Base-by-base conservation (phyloP, 2,329 filamentous ascomycete species). In the Triangularia setosa region DNA sequence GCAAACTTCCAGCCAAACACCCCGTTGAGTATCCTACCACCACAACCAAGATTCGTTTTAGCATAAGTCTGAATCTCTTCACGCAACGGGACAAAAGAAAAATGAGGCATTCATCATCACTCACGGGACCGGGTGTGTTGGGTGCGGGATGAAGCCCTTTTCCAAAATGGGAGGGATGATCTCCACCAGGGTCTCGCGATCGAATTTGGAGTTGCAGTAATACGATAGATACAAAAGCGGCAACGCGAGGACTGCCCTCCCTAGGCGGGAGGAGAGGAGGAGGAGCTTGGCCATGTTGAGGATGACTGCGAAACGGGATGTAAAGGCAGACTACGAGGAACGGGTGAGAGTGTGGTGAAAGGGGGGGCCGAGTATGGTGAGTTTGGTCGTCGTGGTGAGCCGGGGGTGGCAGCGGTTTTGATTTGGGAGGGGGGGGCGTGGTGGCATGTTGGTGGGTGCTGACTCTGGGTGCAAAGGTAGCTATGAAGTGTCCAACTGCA, bases 1-100 rank as follows among this genome's bases (percentile, higher is more conserved):
- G 71, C 48, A 27, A 62, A 54, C 1, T 62, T 44, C 11, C 70
- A 40, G 1, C 48, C 14, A 44, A 71, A 65, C 24, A 72, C 71
- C 24, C 40, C 18, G 5, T 27, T 16, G 8, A 52, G 44, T 9
- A 52, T n/a, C n/a, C n/a, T 24, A 48, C 40, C 14, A 21, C 4
- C 5, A 48, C 14, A 48, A 28, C 9, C 4, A 4, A 28, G 5
- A 28, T 28, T 5, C 27, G 5, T 28, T 4, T 28, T 9, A 28
- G 27, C 27, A n/a, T n/a, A n/a, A n/a, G n/a, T n/a, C n/a, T n/a
- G n/a, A n/a, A n/a, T n/a, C n/a, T n/a, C n/a, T n/a, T n/a, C n/a
- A n/a, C n/a, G n/a, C n/a, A n/a, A n/a, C n/a, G n/a, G n/a, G n/a
- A n/a, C n/a, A n/a, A n/a, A 9, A 28, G 27, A 9, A 9, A 9